Percentiles rank a stretch among this genome's conserved stretches.
phyloP scores from a whole-genome alignment of 495 filamentous ascomycete species.

The Penicillium atrosanguineum region DNA sequence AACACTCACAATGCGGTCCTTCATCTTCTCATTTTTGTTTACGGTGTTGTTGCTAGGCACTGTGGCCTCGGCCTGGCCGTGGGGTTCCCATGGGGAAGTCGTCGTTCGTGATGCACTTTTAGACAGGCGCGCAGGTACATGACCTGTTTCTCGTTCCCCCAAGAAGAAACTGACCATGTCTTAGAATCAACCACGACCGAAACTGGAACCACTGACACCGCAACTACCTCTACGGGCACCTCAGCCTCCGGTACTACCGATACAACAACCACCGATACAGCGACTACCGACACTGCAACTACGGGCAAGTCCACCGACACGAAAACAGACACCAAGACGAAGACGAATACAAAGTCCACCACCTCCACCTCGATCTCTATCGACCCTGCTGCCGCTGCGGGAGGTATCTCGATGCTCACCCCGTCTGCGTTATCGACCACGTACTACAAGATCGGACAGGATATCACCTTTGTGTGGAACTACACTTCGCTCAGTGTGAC shows the following conservation, averaged over 20 bases:
- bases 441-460: slow-evolving; percentile 87
- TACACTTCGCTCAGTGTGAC: slow-evolving; percentile 82
- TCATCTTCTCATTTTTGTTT: slow-evolving; percentile 32
- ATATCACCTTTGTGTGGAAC: slow-evolving; percentile 88
- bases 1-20: slow-evolving; percentile 33
- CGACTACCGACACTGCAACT: slow-evolving; percentile 19
- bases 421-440: slow-evolving; percentile 60
- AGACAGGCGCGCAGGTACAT: slow-evolving; percentile 33
- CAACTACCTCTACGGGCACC: not conserved
- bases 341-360: slow-evolving; percentile 37
- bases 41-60: slow-evolving; percentile 46
- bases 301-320: slow-evolving; percentile 23
- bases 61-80: slow-evolving; percentile 51
- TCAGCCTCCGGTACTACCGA: slow-evolving; percentile 3
- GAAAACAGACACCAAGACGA: slow-evolving; percentile 29
- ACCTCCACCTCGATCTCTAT: slow-evolving; percentile 45
- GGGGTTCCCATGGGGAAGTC: slow-evolving; percentile 32
- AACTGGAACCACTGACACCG: not conserved
- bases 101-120: slow-evolving; percentile 30
- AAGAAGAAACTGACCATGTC: slow-evolving; percentile 3
- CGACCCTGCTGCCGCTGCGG: slow-evolving; percentile 61
- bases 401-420: slow-evolving; percentile 79
- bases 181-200: slow-evolving; percentile 23
- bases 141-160: not conserved
- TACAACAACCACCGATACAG: slow-evolving; percentile 14